Evolutionary conservation across 768 basidiomycete genomes (phyloP).

Genomic region (Lanmaoa pseudosensibilis): DNA sequence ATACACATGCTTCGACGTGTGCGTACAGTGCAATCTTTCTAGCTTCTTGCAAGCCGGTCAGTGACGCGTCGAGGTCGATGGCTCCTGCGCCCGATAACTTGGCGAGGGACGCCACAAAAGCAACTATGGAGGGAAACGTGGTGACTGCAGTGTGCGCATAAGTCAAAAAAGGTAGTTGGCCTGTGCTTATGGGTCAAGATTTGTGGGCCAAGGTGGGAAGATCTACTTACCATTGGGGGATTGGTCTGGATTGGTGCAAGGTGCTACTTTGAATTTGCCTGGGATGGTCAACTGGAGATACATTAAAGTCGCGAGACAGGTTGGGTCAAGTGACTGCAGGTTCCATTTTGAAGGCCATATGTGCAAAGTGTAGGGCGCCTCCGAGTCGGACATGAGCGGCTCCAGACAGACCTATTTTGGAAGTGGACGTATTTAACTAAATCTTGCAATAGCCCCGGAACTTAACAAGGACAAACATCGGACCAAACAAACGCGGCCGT

Average conservation of each 20-base stretch:
- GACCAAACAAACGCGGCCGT: neutral
- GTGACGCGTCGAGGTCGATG: slow-evolving; percentile 48
- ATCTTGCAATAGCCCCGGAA: slow-evolving; percentile 9
- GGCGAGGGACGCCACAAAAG: slow-evolving; percentile 58
- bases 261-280: slow-evolving; percentile 60
- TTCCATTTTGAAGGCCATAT: slow-evolving; percentile 71
- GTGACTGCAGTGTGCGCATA: slow-evolving; percentile 54
- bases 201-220: neutral
- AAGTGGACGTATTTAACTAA: slow-evolving; percentile 1
- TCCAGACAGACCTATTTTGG: neutral
- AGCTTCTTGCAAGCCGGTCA: slow-evolving; percentile 49
- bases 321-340: slow-evolving; percentile 65
- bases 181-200: slow-evolving; percentile 36
- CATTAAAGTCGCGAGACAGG: slow-evolving; percentile 62
- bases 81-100: slow-evolving; percentile 30
- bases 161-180: slow-evolving; percentile 69
- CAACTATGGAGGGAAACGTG: slow-evolving; percentile 59
- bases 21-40: slow-evolving; percentile 61
- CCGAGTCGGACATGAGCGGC: slow-evolving; percentile 23
- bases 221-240: slow-evolving; percentile 66
- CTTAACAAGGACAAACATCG: slow-evolving; percentile 21
- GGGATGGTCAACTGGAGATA: slow-evolving; percentile 70
- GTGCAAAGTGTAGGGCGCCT: slow-evolving; percentile 41
- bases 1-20: slow-evolving; percentile 64
- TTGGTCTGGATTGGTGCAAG: slow-evolving; percentile 66